phyloP scores from a whole-genome alignment of 176 grass and related monocot genomes.

The Juncus effusus region DNA sequence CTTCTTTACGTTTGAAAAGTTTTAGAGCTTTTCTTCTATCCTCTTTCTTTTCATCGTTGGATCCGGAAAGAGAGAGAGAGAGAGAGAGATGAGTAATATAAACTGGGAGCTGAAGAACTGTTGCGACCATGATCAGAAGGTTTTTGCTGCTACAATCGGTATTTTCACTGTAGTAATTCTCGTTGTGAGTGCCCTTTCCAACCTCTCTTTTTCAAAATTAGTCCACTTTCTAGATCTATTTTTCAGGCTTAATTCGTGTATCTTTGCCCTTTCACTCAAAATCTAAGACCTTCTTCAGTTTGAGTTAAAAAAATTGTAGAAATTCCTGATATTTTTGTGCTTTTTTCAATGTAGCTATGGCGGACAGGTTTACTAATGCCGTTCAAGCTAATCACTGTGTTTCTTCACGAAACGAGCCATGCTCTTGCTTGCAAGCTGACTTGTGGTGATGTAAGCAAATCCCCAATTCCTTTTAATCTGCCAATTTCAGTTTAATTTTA shows the following conservation, averaged over 20 bases:
- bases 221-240: not conserved
- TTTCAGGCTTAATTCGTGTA: not conserved
- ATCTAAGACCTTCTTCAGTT: not conserved
- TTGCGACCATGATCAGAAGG: constrained; percentile 55
- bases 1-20: constrained; percentile 19
- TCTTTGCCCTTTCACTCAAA: not conserved
- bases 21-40: constrained; percentile 21
- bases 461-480: too few species aligned
- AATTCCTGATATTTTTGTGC: constrained; percentile 4
- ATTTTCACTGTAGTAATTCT: constrained; percentile 93
- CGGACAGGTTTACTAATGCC: constrained; percentile 86
- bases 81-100: constrained; percentile 35
- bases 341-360: constrained; percentile 60
- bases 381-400: constrained; percentile 99
- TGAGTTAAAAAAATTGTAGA: not conserved
- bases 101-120: constrained; percentile 95
- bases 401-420: constrained; percentile 98
- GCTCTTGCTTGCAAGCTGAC: constrained; percentile 97
- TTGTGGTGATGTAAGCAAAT: constrained; percentile 75
- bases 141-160: constrained; percentile 69
- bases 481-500: too few species aligned
- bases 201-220: not conserved
- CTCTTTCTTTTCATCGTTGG: constrained; percentile 10
- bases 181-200: constrained; percentile 36
- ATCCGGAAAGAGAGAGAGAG: constrained; percentile 29